A percentile compares a stretch with the other conserved stretches of the same genome.
These are phyloP conservation scores for Colletotrichum tofieldiae DNA, from an alignment of 2,329 filamentous ascomycete genomes.

Conservation along the genomic window DNA sequence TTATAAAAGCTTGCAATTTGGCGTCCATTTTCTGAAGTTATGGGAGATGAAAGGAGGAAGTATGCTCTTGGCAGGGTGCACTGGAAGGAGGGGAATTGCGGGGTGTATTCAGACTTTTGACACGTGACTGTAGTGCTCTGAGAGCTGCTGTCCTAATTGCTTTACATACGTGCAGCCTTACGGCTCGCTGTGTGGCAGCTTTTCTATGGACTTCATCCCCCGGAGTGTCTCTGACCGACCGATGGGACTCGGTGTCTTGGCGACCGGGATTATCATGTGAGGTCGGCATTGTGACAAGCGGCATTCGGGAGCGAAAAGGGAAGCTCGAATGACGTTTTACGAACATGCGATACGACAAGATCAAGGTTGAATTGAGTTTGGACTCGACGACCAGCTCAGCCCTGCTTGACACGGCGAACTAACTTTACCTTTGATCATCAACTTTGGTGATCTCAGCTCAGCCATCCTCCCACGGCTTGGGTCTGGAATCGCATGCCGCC, in stretches of 20 bases:
- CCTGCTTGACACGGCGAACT: not conserved
- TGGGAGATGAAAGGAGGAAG: too few relatives aligned
- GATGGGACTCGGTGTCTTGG: not conserved
- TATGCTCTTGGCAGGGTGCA: too few relatives aligned
- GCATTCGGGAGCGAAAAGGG: not conserved
- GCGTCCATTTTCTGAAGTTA: too few relatives aligned
- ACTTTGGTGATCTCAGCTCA: not conserved
- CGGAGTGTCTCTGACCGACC: too few relatives aligned
- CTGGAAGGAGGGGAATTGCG: too few relatives aligned
- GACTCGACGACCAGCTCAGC: not conserved
- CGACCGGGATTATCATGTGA: slow-evolving; percentile 3
- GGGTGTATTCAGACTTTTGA: too few relatives aligned
- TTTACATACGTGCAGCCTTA: not conserved
- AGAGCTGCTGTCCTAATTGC: not conserved
- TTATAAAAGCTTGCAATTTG: too few relatives aligned
- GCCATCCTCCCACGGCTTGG: not conserved
- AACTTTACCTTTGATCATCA: not conserved
- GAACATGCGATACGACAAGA: not conserved
- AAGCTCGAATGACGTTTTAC: not conserved
- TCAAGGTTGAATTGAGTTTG: not conserved
- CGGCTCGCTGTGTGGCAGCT: not conserved
- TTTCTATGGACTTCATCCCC: not conserved
- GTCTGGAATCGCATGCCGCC: not conserved
- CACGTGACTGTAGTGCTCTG: not conserved
- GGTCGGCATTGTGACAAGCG: not conserved